phyloP scores from a whole-genome alignment of 2,329 filamentous ascomycete genomes.

The Coleophoma cylindrospora region DNA sequence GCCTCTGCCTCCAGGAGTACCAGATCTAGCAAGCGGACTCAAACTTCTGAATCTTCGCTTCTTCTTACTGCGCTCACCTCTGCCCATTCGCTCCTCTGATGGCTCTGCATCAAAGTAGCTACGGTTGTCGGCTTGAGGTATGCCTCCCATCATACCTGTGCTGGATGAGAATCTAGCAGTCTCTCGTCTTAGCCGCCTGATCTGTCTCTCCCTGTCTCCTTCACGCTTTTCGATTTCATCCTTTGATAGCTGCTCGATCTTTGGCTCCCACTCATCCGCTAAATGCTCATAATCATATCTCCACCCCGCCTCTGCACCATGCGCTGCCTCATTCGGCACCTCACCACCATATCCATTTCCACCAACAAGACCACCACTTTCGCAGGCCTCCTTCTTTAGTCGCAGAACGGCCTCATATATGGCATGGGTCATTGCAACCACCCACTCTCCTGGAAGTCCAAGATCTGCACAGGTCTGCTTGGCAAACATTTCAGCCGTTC shows the following conservation, averaged over 20 bases:
- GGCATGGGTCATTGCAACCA: constrained; percentile 88
- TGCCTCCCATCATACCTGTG: constrained; percentile 72
- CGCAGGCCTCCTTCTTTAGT: constrained; percentile 93
- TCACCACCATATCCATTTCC: constrained; percentile 57
- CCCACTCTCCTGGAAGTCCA: constrained; percentile 86
- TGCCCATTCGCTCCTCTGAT: constrained; percentile 75
- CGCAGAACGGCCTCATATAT: constrained; percentile 94
- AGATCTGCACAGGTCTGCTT: constrained; percentile 90
- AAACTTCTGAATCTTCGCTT: constrained; percentile 88
- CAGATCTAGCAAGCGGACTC: constrained; percentile 68
- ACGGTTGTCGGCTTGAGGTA: constrained; percentile 49
- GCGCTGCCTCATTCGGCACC: constrained; percentile 83
- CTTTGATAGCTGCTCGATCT: constrained; percentile 76
- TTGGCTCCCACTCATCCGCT: constrained; percentile 78
- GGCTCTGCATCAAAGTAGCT: constrained; percentile 46
- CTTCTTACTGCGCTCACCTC: constrained; percentile 91
- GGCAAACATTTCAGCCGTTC: constrained; percentile 88
- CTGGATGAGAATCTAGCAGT: constrained; percentile 90
- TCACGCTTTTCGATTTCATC: constrained; percentile 98
- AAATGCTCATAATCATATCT: constrained; percentile 90
- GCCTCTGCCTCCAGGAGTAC: constrained; percentile 65
- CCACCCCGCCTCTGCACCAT: constrained; percentile 84
- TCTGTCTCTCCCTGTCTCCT: constrained; percentile 86
- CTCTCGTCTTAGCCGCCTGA: constrained; percentile 79
- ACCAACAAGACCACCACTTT: constrained; percentile 80